These are phyloP conservation scores for Alternaria ventricosa DNA, from an alignment of 2,329 filamentous ascomycete species.

Conservation along the genomic window DNA sequence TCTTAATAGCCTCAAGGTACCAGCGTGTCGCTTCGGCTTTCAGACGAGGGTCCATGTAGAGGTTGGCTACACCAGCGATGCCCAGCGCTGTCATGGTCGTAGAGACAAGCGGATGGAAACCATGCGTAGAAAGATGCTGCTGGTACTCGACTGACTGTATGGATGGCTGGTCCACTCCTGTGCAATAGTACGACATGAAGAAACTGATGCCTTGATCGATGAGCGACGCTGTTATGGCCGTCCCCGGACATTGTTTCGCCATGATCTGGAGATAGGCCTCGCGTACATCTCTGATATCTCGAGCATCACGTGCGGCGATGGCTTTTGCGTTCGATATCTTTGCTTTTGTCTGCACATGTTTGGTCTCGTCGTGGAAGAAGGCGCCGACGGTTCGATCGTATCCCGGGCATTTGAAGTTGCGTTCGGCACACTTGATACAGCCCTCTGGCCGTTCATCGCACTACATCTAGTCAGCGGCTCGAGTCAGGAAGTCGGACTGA, in stretches of 20 bases:
- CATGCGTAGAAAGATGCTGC: conserved; percentile 35
- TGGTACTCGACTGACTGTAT: conserved; percentile 29
- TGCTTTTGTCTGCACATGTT: conserved; percentile 32
- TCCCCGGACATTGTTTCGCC: conserved; percentile 15
- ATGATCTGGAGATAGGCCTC: conserved; percentile 4
- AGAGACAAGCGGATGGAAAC: conserved; percentile 42
- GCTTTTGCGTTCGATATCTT: conserved; percentile 41
- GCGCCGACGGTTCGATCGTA: conserved; percentile 39
- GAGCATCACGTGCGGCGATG: conserved; percentile 32
- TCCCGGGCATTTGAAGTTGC: conserved; percentile 35
- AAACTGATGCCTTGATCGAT: conserved; percentile 43
- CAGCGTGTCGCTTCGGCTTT: conserved; percentile 38
- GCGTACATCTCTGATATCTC: conserved; percentile 6
- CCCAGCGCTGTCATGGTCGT: conserved; percentile 46
- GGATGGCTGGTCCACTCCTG: conserved; percentile 38
- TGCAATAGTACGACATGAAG: conserved; percentile 39
- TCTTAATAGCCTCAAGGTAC: conserved; percentile 41
- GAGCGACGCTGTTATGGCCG: conserved; percentile 26
- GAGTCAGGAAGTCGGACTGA: not conserved
- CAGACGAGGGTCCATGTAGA: conserved; percentile 32
- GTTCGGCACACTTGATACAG: conserved; percentile 37
- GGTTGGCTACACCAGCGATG: conserved; percentile 40
- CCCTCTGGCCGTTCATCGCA: conserved; percentile 39
- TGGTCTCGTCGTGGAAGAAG: conserved; percentile 43
- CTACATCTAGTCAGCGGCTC: conserved; percentile 17